Percentiles rank a stretch among this genome's conserved stretches.
Evolutionary conservation across 306 rosid genomes (phyloP).

Genomic region (cucumber (Cucumis sativus)): DNA sequence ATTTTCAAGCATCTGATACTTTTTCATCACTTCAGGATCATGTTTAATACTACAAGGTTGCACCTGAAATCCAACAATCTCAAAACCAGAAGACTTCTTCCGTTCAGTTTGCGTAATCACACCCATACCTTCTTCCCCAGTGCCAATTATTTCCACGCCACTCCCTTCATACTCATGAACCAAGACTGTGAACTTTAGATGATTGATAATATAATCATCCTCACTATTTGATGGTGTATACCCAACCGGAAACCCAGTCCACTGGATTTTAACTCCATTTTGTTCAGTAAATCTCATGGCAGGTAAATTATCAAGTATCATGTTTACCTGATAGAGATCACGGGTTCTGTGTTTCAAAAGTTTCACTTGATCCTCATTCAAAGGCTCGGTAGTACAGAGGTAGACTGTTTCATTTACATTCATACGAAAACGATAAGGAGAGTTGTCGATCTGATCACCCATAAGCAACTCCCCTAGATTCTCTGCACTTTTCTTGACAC

Average conservation of each 20-base stretch:
- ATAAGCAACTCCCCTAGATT: slow-evolving; percentile 84
- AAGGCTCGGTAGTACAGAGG: slow-evolving; percentile 49
- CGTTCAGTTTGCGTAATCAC: slow-evolving; percentile 61
- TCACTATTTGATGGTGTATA: slow-evolving; percentile 45
- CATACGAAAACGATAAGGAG: slow-evolving; percentile 65
- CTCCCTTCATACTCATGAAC: slow-evolving; percentile 87
- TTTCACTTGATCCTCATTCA: slow-evolving; percentile 67
- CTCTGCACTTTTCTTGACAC: slow-evolving; percentile 81
- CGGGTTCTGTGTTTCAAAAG: slow-evolving; percentile 80
- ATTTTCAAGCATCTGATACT: slow-evolving; percentile 30
- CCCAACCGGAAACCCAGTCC: slow-evolving; percentile 95
- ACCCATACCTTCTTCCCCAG: slow-evolving; percentile 90
- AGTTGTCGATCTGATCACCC: slow-evolving; percentile 92
- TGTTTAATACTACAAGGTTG: slow-evolving; percentile 64
- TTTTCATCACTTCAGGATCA: slow-evolving; percentile 43
- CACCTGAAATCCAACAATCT: slow-evolving; percentile 93
- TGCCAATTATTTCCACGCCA: slow-evolving; percentile 65
- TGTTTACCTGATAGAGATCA: slow-evolving; percentile 83
- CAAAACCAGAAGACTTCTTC: slow-evolving; percentile 70
- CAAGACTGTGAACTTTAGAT: slow-evolving; percentile 71
- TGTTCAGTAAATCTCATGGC: slow-evolving; percentile 76
- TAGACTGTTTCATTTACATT: slow-evolving; percentile 59
- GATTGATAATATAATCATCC: slow-evolving; percentile 80
- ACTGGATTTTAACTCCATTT: slow-evolving; percentile 68
- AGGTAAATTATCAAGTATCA: slow-evolving; percentile 91